phyloP scores from a whole-genome alignment of 495 filamentous ascomycete species.

The Staphylotrichum longicolle region DNA sequence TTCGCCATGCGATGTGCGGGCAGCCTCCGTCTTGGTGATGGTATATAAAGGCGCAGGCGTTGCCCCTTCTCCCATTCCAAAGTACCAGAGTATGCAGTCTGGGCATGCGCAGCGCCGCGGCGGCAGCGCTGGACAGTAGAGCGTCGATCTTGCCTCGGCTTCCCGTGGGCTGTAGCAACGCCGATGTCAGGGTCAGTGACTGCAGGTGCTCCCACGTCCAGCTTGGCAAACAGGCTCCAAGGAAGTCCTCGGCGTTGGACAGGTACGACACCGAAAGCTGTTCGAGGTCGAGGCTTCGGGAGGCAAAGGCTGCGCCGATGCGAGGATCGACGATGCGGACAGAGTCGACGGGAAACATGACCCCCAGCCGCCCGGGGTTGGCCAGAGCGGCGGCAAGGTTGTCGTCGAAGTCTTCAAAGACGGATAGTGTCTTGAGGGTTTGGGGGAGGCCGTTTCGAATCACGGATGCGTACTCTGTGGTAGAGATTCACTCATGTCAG shows the following conservation, averaged over 20 bases:
- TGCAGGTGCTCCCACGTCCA: conserved; percentile 19
- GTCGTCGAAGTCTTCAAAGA: conserved; percentile 21
- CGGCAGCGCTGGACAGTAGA: conserved; percentile 11
- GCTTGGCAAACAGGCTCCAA: conserved; percentile 10
- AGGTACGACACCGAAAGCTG: conserved; percentile 19
- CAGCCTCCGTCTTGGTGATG: conserved; percentile 16
- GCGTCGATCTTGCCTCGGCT: conserved; percentile 4
- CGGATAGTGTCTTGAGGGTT: conserved; percentile 16
- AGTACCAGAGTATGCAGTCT: conserved; percentile 30
- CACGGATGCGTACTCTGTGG: not conserved
- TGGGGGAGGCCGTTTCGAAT: conserved; percentile 13
- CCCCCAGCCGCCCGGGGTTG: not conserved
- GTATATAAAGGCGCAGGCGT: conserved; percentile 35
- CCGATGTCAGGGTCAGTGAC: conserved; percentile 19
- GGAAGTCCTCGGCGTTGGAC: conserved; percentile 20
- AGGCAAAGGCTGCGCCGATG: conserved; percentile 15
- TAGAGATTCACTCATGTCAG: too few species aligned
- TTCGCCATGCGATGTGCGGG: conserved; percentile 31
- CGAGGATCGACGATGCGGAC: conserved; percentile 11
- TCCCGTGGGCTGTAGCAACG: not conserved
- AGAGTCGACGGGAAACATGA: not conserved
- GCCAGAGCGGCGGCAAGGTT: conserved; percentile 1
- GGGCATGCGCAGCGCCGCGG: conserved; percentile 27
- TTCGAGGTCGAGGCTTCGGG: conserved; percentile 17
- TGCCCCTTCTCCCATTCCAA: conserved; percentile 32